These are phyloP conservation scores for Penicillium sp. DNA, from an alignment of 2,329 filamentous ascomycete genomes.

Conservation along the genomic window DNA sequence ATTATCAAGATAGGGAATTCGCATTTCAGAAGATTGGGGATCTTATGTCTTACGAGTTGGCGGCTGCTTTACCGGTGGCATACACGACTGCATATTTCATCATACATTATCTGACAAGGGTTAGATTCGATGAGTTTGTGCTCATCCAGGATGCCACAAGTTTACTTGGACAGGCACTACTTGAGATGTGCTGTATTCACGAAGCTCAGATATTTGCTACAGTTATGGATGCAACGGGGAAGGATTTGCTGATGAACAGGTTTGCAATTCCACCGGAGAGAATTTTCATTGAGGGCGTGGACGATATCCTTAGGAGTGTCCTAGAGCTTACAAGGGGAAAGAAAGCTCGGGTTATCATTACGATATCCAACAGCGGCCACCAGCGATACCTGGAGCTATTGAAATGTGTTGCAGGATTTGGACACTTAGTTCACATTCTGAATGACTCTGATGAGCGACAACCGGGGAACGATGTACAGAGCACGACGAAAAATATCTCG, in stretches of 20 bases:
- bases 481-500: slow-evolving; percentile 6
- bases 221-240: slow-evolving; percentile 15
- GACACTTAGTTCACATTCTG: slow-evolving; percentile 37
- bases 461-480: neutral
- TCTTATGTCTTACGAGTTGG: slow-evolving; percentile 25
- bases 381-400: slow-evolving; percentile 10
- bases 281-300: slow-evolving; percentile 15
- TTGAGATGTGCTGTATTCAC: slow-evolving; percentile 19
- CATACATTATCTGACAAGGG: slow-evolving; percentile 20
- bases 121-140: slow-evolving; percentile 26
- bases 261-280: slow-evolving; percentile 16
- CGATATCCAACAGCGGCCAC: slow-evolving; percentile 1
- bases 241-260: slow-evolving; percentile 4
- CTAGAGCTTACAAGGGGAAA: slow-evolving; percentile 3
- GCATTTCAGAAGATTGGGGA: slow-evolving; percentile 28
- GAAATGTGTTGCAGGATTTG: slow-evolving; percentile 29
- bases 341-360: slow-evolving; percentile 22
- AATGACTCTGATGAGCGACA: slow-evolving; percentile 12
- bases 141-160: slow-evolving; percentile 35
- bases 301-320: slow-evolving; percentile 8
- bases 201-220: slow-evolving; percentile 17
- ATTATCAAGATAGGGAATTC: slow-evolving; percentile 18
- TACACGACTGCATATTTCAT: slow-evolving; percentile 29
- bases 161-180: slow-evolving; percentile 26
- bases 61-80: slow-evolving; percentile 24